phyloP scores from a whole-genome alignment of 1,284 basidiomycete species.

The Leccinum fallax region DNA sequence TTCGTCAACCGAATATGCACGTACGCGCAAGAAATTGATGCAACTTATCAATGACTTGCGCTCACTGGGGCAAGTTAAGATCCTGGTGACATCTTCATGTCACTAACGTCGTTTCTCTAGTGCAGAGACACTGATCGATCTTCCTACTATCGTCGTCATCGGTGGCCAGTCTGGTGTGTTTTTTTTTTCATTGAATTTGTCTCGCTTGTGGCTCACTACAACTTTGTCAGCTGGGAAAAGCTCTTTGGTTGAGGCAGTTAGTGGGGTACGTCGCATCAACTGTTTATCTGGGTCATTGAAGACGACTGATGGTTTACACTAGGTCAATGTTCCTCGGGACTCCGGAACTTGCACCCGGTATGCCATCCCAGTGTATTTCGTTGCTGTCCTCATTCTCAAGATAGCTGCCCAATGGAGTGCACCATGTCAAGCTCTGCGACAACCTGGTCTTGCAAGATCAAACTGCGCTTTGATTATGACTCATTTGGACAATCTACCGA shows the following conservation, averaged over 20 bases:
- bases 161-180: constrained; percentile 60
- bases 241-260: constrained; percentile 60
- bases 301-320: neutral
- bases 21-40: constrained; percentile 48
- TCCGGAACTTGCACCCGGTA: constrained; percentile 62
- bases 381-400: neutral
- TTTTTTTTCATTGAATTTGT: neutral
- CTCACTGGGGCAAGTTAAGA: constrained; percentile 44
- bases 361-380: neutral
- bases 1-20: constrained; percentile 45
- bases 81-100: neutral
- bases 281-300: neutral
- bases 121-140: constrained; percentile 43
- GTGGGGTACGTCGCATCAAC: constrained; percentile 44
- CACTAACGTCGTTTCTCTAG: constrained; percentile 29
- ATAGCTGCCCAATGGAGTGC: constrained; percentile 61
- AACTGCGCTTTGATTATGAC: constrained; percentile 46
- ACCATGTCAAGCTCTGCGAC: constrained; percentile 44
- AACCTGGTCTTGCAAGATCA: constrained; percentile 55
- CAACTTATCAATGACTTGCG: constrained; percentile 46
- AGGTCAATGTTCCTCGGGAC: constrained; percentile 63
- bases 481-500: constrained; percentile 22
- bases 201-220: constrained; percentile 3
- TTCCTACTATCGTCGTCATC: constrained; percentile 57
- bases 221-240: constrained; percentile 55